Evolutionary conservation across 352 stramenopile genomes (phyloP), one percentile per base, ranked within the genome.

Genomic region (Elongisporangium prolatum): DNA sequence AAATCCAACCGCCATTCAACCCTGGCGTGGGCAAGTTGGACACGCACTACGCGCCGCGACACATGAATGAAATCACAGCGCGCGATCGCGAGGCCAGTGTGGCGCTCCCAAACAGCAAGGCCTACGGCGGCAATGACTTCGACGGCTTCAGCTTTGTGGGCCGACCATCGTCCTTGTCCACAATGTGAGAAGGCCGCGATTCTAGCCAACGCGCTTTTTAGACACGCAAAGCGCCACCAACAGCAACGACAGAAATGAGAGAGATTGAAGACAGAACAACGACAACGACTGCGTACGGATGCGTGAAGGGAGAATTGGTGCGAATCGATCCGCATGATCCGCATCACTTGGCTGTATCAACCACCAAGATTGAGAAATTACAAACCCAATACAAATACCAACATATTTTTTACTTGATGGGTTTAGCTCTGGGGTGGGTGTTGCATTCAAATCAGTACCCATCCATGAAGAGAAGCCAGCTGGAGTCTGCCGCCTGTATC

Each of bases 61-160:
- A 94, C 59, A 88, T 93, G 72, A 94, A 94, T 52, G 87, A 95
- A 56, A 96, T 96, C 68, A 95, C 87, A 44, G 71, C 85, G 21
- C 87, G 86, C 44, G 87, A 95, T 62, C 85, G 86, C 21, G 77
- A 89, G 60, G 82, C 75, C 17, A 95, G 85, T 61, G 71, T 94
- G 48, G 73, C 89, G 59, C 85, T 86, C 54, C 48, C 66, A 48
- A 76, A 71, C 50, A 82, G 68, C 44, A 83, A 51, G 24, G 48
- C 59, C 53, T 71, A 57, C 51, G 76, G 57, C 53, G 74, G 76
- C 63, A 96, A 95, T 54, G 85, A 96, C 60, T 96, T 96, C 38
- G 87, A 96, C 52, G 87, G 87, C 28, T 96, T 96, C 59, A 95
- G 85, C 74, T 96, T 96, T 64, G 87, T 95, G n/a, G 86, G 87